Evolutionary conservation across 768 basidiomycete genomes (phyloP).

Genomic region (Lentinula detonsa): DNA sequence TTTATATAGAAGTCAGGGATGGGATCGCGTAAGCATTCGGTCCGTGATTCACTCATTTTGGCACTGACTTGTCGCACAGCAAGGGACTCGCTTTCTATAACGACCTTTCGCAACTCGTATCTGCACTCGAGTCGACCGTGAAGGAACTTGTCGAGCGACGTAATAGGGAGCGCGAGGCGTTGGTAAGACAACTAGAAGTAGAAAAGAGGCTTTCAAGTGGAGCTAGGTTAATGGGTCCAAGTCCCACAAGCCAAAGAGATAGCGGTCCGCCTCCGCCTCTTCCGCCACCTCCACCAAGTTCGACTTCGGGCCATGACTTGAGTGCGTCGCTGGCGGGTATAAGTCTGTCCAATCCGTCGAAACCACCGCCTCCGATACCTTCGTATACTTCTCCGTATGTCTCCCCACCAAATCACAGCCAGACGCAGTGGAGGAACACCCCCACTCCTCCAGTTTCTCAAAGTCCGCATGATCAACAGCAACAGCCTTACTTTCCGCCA

Average conservation of each 20-base stretch:
- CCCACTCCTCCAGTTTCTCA: neutral
- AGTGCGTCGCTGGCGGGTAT: constrained; percentile 54
- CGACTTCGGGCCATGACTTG: constrained; percentile 34
- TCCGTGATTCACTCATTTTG: neutral
- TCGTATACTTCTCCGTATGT: constrained; percentile 18
- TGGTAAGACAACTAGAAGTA: constrained; percentile 66
- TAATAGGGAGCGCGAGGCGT: constrained; percentile 59
- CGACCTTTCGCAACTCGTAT: constrained; percentile 63
- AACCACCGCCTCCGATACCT: constrained; percentile 17
- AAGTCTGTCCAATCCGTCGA: constrained; percentile 35
- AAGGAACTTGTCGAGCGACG: constrained; percentile 59
- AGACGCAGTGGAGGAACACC: neutral
- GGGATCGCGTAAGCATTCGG: constrained; percentile 66
- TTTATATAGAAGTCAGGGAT: constrained; percentile 81
- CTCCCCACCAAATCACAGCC: neutral
- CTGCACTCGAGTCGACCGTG: constrained; percentile 51
- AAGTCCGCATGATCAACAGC: constrained; percentile 12
- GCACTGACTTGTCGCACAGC: constrained; percentile 28
- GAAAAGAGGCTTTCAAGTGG: constrained; percentile 47
- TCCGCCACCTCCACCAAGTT: constrained; percentile 44
- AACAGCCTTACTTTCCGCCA: constrained; percentile 10
- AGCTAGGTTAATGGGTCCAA: neutral
- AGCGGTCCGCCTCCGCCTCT: constrained; percentile 40
- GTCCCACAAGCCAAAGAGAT: neutral
- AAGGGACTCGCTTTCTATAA: constrained; percentile 89